Conservation (phyloP, 192 early-diverging fungal genomes). For the Entomortierella parvispora region DNA sequence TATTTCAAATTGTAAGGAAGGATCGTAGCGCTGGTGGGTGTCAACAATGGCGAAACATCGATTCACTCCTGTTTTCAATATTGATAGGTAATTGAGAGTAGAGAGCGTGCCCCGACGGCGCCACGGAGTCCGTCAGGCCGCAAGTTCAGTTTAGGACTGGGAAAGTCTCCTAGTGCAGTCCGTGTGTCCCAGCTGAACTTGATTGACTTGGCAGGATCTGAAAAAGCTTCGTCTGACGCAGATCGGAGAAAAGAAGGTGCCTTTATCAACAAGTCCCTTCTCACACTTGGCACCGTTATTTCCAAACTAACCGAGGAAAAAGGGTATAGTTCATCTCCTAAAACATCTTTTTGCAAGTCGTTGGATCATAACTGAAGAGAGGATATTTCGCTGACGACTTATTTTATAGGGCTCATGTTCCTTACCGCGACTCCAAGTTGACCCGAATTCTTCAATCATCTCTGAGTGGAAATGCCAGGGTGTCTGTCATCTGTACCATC, state of each 20-base stretch:
- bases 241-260: conserved; percentile 94
- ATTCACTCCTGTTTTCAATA: background rate
- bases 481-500: conserved; percentile 94
- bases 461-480: conserved; percentile 88
- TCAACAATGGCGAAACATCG: no score
- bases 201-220: conserved; percentile 96
- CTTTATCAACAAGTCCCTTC: conserved; percentile 91
- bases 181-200: conserved; percentile 70
- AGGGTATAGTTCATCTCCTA: conserved; percentile 21
- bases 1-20: conserved; percentile 85
- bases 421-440: conserved; percentile 96
- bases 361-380: background rate
- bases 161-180: conserved; percentile 20
- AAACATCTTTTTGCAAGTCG: background rate
- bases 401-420: conserved; percentile 74
- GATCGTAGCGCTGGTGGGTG: background rate
- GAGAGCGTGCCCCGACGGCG: conserved; percentile 28
- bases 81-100: conserved; percentile 43
- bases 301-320: conserved; percentile 85
- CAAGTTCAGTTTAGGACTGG: conserved; percentile 26
- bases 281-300: conserved; percentile 94
- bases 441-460: conserved; percentile 94
- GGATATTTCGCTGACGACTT: background rate
- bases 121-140: conserved; percentile 19
- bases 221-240: conserved; percentile 86